Percentiles rank a stretch among this genome's conserved stretches.
phyloP scores from a whole-genome alignment of 306 rosid genomes.

The Casuarina equisetifolia region DNA sequence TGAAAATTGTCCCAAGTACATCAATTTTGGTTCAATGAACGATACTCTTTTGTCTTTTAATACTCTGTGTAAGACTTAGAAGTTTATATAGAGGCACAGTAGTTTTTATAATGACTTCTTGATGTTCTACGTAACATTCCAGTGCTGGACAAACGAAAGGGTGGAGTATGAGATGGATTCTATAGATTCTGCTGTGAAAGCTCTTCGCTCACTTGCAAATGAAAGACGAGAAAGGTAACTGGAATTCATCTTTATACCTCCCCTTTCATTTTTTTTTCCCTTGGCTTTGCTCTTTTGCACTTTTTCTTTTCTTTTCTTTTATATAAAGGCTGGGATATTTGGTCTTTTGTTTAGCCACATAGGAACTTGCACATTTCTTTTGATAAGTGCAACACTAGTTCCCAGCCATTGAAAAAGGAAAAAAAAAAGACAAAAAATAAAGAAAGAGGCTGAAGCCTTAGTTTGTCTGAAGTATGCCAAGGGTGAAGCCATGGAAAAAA shows the following conservation, averaged over 20 bases:
- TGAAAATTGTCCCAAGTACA: neutral
- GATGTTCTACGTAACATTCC: constrained; percentile 12
- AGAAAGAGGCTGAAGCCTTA: too few relatives aligned
- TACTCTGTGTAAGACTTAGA: neutral
- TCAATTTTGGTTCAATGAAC: neutral
- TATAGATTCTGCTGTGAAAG: constrained; percentile 64
- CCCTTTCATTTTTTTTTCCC: neutral
- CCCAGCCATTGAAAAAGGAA: neutral
- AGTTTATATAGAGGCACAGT: neutral
- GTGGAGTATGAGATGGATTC: constrained; percentile 74
- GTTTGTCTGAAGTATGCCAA: too few relatives aligned
- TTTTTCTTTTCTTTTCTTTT: neutral
- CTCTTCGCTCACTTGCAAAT: constrained; percentile 84
- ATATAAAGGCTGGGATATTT: neutral
- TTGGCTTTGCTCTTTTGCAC: neutral
- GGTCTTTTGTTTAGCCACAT: neutral
- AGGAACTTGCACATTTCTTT: neutral
- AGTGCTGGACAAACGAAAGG: constrained; percentile 82
- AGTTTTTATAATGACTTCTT: neutral
- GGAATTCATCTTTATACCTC: constrained; percentile 12
- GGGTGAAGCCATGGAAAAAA: too few relatives aligned
- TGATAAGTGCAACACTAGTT: neutral
- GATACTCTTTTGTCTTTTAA: neutral
- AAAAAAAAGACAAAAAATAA: too few relatives aligned
- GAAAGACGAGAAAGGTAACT: constrained; percentile 87